Percentiles rank a stretch among this genome's conserved stretches.
Conservation (phyloP, 352 stramenopile genomes). For the Phytophthora ohioensis region DNA sequence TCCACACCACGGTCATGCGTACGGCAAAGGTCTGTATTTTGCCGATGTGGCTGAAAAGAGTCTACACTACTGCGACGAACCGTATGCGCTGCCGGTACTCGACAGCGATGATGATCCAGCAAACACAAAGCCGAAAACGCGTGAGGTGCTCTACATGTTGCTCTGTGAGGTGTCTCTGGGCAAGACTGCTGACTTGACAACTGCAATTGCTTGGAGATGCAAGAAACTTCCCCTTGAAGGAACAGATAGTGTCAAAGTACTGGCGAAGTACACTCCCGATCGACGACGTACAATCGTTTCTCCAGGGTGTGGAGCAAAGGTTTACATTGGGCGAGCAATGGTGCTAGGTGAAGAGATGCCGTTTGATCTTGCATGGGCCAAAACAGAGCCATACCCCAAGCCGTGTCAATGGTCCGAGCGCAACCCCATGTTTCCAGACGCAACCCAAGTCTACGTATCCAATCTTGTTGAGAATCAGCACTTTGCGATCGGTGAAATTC, state of each 20-base stretch:
- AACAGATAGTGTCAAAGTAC: constrained; percentile 67
- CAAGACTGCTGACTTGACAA: constrained; percentile 45
- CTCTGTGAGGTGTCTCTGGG: constrained; percentile 76
- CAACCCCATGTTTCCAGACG: constrained; percentile 40
- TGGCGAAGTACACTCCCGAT: constrained; percentile 59
- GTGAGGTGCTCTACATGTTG: constrained; percentile 75
- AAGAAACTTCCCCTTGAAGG: constrained; percentile 44
- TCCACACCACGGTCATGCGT: constrained; percentile 81
- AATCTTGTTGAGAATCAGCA: constrained; percentile 48
- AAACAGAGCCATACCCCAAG: constrained; percentile 43
- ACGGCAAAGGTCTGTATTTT: constrained; percentile 91
- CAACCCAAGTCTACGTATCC: constrained; percentile 48
- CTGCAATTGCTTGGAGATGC: constrained; percentile 34
- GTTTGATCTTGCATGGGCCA: constrained; percentile 64
- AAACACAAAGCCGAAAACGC: constrained; percentile 44
- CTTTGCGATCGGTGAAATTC: constrained; percentile 49
- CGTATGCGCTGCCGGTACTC: constrained; percentile 58
- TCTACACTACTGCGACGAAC: constrained; percentile 70
- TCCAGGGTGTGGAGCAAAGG: constrained; percentile 51
- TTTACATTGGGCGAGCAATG: constrained; percentile 63
- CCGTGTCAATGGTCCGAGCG: constrained; percentile 49
- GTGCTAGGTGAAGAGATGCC: constrained; percentile 52
- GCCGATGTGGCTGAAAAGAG: constrained; percentile 81
- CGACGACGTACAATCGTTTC: constrained; percentile 61
- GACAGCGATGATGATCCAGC: constrained; percentile 42